These are phyloP conservation scores for Phytopythium delawarense DNA, from an alignment of 352 stramenopile species.

Conservation along the genomic window DNA sequence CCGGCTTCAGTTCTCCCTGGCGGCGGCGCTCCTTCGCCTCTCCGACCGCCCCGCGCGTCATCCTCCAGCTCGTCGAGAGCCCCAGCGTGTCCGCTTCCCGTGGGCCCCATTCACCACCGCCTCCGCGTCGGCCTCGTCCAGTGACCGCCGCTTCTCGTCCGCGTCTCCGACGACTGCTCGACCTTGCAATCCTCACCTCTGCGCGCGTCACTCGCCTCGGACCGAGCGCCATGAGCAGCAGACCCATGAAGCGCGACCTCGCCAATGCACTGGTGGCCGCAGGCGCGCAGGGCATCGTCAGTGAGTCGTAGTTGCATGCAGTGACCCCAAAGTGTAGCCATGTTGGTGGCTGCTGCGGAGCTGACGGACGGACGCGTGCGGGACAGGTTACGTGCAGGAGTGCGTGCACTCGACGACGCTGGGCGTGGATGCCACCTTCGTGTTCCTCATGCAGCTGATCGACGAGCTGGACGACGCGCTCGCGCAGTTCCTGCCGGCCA, in stretches of 20 bases:
- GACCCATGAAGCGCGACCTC: constrained; percentile 23
- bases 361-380: not conserved
- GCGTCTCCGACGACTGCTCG: not conserved
- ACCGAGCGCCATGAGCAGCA: not conserved
- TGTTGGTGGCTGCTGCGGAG: not conserved
- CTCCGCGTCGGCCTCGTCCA: not conserved
- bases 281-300: constrained; percentile 22
- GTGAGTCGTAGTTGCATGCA: constrained; percentile 6
- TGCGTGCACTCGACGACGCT: constrained; percentile 69
- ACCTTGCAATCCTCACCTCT: not conserved
- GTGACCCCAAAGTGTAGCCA: constrained; percentile 3
- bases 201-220: not conserved
- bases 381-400: constrained; percentile 63
- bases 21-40: not conserved
- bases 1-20: not conserved
- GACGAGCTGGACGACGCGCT: constrained; percentile 58
- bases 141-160: not conserved
- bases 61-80: not conserved
- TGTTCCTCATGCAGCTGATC: constrained; percentile 63
- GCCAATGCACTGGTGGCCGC: constrained; percentile 22
- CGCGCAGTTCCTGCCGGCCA: constrained; percentile 24
- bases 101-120: not conserved
- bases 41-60: not conserved
- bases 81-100: not conserved
- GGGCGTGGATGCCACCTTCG: constrained; percentile 46